These are phyloP conservation scores for Nannizziopsis barbatae DNA, from an alignment of 2,329 filamentous ascomycete species.

Conservation along the genomic window DNA sequence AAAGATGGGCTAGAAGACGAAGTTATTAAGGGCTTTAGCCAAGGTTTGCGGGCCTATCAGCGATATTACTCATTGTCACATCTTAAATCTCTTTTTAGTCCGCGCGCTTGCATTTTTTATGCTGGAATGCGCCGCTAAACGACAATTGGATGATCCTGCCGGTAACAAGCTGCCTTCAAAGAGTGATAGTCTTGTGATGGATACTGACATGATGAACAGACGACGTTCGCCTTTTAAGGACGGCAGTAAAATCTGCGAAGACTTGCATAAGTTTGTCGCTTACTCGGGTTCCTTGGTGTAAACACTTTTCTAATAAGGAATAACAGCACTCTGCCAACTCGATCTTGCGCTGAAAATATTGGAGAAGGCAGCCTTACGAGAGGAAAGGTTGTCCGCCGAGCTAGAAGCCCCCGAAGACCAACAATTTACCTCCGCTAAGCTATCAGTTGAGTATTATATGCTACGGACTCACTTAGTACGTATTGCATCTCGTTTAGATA, in stretches of 20 bases:
- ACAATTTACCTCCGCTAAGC: conserved; percentile 19
- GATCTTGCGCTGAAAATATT: conserved; percentile 51
- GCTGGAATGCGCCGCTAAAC: conserved; percentile 44
- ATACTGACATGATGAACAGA: conserved; percentile 21
- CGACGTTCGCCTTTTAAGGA: conserved; percentile 49
- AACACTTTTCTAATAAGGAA: conserved; percentile 7
- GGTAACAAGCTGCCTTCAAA: background rate
- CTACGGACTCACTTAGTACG: conserved; percentile 56
- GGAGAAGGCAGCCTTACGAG: conserved; percentile 52
- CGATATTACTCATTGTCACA: background rate
- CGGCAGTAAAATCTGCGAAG: conserved; percentile 55
- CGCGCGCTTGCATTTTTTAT: conserved; percentile 56
- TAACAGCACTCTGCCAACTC: conserved; percentile 42
- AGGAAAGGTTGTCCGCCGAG: conserved; percentile 24
- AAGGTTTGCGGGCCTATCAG: conserved; percentile 14
- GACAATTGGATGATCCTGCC: background rate
- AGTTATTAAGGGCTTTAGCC: conserved; percentile 14
- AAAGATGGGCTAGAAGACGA: conserved; percentile 8
- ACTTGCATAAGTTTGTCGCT: conserved; percentile 48
- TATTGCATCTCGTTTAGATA: conserved; percentile 4
- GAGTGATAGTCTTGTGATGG: background rate
- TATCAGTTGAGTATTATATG: conserved; percentile 50
- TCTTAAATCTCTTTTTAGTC: conserved; percentile 22
- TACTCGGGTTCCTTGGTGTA: conserved; percentile 17
- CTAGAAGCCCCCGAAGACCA: conserved; percentile 10